Percentiles rank a stretch among this genome's conserved stretches.
phyloP scores from a whole-genome alignment of 306 rosid genomes.

The Ochetophila trinervis region DNA sequence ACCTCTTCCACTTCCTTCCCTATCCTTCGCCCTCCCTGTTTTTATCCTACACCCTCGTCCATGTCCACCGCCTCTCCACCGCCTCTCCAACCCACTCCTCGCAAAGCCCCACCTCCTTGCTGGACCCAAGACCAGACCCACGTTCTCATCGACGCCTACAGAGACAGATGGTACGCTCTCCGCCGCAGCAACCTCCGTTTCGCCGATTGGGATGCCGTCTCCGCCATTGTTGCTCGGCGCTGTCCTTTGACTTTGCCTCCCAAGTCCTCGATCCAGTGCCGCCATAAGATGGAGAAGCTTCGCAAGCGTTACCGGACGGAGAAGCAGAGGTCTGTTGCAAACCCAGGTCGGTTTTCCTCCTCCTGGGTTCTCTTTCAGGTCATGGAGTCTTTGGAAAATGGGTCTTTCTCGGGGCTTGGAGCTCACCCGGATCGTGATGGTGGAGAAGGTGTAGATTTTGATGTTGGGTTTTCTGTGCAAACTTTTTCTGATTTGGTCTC shows the following conservation, averaged over 20 bases:
- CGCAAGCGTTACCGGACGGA: constrained; percentile 73
- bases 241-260: constrained; percentile 56
- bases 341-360: too few species aligned
- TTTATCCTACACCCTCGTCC: too few species aligned
- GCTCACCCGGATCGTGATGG: too few species aligned
- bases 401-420: too few species aligned
- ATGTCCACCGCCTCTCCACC: too few species aligned
- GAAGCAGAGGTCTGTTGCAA: constrained; percentile 35
- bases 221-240: constrained; percentile 39
- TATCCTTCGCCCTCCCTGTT: background rate
- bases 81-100: too few species aligned
- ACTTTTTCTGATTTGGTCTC: too few species aligned
- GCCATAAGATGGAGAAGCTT: constrained; percentile 80
- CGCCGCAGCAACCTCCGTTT: constrained; percentile 69
- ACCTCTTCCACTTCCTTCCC: constrained; percentile 15
- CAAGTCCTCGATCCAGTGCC: constrained; percentile 80
- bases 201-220: constrained; percentile 71
- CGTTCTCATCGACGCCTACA: constrained; percentile 53
- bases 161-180: constrained; percentile 60
- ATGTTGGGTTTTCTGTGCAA: too few species aligned
- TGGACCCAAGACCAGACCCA: constrained; percentile 44
- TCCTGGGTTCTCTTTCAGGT: too few species aligned
- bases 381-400: too few species aligned
- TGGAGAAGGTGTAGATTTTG: too few species aligned
- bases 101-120: too few species aligned